Evolutionary conservation across 1,139 yeast genomes (phyloP), one percentile per base, ranked within the genome.

Genomic region (Suhomyces ambrosiae): DNA sequence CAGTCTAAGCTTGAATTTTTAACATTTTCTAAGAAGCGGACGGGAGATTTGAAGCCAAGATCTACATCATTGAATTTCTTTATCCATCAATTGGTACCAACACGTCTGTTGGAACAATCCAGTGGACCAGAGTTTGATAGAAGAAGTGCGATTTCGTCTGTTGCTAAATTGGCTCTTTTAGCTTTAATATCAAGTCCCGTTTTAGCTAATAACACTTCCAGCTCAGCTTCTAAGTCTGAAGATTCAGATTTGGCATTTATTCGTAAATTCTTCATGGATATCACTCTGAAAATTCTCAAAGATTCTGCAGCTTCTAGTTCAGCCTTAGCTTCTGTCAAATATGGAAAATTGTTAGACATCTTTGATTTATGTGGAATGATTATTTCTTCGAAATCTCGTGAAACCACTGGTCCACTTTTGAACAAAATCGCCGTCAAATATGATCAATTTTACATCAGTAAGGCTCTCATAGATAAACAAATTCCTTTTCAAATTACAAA

Each of bases 1-100:
- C 81, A 80, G 44, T 80, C 92, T 42, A 90, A 90, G 56, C 71
- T 86, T 37, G 96, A 88, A 51, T 86, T 90, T 52, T 65, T 90
- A 40, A 82, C 90, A 0, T 89, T 77, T 50, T 80, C 92, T 3
- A 83, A 81, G 54, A 80, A 80, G 59, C 35, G 32, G 33, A 53
- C 50, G 15, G 56, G 65, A 13, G 59, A 61, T 9, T 53, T 54
- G 13, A 72, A 45, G 64, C 92, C 95, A 2, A 71, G 92, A 25
- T 72, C 89, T 0, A 83, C 95, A 0, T 82, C 95, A 1, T 63
- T 89, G 46, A 86, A 87, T 53, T 80, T 86, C 49, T 75, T 89
- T 44, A 60, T 90, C 24, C 89, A 86, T 54, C 92, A 86, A 52
- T 67, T 86, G 35, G 63, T 86, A n/a, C 83, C 86, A 2, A 71